Percentiles rank a stretch among this genome's conserved stretches.
phyloP scores from a whole-genome alignment of 129 eudicot species.

The Heracleum sosnowskyi region DNA sequence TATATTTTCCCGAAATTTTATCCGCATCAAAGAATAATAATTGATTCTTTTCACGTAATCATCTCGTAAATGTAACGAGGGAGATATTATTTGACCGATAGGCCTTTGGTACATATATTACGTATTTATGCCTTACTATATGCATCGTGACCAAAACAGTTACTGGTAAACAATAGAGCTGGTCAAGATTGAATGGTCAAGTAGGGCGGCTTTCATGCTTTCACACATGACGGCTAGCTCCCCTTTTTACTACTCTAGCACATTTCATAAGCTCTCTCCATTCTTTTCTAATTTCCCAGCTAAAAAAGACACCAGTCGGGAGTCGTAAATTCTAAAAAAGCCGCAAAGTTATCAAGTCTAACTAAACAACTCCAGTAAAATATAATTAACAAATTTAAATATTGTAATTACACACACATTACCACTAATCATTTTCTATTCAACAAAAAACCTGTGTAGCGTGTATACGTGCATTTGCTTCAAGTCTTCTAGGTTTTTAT shows the following conservation, averaged over 20 bases:
- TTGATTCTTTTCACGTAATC: no score
- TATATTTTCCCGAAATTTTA: no score
- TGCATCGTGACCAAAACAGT: background rate
- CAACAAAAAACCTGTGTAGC: no score
- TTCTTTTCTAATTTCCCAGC: background rate
- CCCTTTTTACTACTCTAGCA: background rate
- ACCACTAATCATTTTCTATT: background rate
- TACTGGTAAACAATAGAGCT: background rate
- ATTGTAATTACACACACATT: background rate
- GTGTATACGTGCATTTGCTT: conserved; percentile 19
- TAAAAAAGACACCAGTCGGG: background rate
- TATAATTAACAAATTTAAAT: background rate
- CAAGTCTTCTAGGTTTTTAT: conserved; percentile 19
- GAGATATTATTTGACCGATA: background rate
- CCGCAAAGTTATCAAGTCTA: background rate
- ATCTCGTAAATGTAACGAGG: no score
- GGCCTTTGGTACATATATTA: no score
- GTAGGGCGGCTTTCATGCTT: conserved; percentile 2
- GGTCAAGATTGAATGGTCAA: background rate
- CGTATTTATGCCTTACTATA: background rate
- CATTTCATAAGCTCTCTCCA: background rate
- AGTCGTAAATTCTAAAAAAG: background rate
- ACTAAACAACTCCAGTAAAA: background rate
- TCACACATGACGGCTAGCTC: background rate
- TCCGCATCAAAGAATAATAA: no score